Conservation (phyloP, 2,329 filamentous ascomycete species). For the Penicillium griseofulvum region DNA sequence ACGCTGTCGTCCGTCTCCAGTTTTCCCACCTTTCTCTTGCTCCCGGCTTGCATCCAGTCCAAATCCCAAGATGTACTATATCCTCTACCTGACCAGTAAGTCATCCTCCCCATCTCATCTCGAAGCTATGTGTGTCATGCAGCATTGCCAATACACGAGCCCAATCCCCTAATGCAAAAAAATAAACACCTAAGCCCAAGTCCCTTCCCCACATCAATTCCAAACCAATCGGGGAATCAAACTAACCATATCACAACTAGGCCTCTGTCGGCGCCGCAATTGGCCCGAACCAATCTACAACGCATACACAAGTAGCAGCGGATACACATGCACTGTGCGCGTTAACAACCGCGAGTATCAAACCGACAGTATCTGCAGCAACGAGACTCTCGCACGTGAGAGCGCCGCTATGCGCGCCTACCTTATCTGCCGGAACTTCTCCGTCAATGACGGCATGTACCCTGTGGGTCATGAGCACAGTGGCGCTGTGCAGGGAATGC, state of each 20-base stretch:
- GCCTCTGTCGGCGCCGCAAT: constrained; percentile 88
- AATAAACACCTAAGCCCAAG: neutral
- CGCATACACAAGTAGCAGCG: constrained; percentile 68
- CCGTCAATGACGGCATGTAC: constrained; percentile 90
- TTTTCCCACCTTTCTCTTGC: neutral
- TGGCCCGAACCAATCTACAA: constrained; percentile 92
- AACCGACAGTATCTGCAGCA: constrained; percentile 81
- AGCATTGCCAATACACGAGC: neutral
- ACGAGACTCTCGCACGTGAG: constrained; percentile 79
- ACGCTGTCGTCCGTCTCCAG: neutral
- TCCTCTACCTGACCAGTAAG: constrained; percentile 72
- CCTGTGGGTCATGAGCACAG: constrained; percentile 55
- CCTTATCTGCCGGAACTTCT: constrained; percentile 97
- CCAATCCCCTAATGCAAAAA: neutral
- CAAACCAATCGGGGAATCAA: constrained; percentile 11
- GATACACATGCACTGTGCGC: constrained; percentile 84
- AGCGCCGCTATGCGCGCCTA: constrained; percentile 94
- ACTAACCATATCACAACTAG: constrained; percentile 47
- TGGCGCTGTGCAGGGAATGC: constrained; percentile 59
- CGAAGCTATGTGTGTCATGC: constrained; percentile 16
- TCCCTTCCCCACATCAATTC: neutral
- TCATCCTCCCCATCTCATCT: constrained; percentile 29
- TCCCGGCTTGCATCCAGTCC: neutral
- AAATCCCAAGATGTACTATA: constrained; percentile 46
- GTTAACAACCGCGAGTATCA: constrained; percentile 97